Evolutionary conservation across 352 stramenopile genomes (phyloP).

Genomic region (Pythium phragmitis): DNA sequence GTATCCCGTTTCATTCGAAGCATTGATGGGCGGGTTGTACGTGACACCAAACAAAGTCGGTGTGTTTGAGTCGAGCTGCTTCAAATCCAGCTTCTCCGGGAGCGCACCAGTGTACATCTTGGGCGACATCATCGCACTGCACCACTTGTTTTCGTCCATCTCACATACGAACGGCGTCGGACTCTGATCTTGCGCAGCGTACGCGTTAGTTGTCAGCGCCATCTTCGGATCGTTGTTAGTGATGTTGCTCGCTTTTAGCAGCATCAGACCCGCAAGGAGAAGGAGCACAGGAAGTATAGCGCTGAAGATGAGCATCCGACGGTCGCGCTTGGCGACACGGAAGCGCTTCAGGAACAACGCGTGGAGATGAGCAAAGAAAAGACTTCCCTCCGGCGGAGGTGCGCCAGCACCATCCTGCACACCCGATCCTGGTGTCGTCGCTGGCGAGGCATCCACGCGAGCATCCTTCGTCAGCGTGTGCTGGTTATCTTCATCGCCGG

Average conservation of each 20-base stretch:
- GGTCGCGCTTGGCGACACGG: constrained; percentile 86
- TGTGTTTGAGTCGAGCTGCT: constrained; percentile 33
- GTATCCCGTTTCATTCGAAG: constrained; percentile 44
- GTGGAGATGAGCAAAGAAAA: constrained; percentile 81
- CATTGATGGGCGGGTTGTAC: constrained; percentile 51
- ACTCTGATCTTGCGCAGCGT: constrained; percentile 27
- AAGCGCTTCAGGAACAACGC: constrained; percentile 87
- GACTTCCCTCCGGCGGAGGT: constrained; percentile 25
- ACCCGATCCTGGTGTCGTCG: constrained; percentile 5
- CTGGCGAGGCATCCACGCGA: not conserved
- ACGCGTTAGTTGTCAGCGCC: constrained; percentile 38
- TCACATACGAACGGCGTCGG: constrained; percentile 52
- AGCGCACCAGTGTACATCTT: constrained; percentile 37
- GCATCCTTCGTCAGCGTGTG: constrained; percentile 41
- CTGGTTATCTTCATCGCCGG: constrained; percentile 42
- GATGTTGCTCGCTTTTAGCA: constrained; percentile 38
- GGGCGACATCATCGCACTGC: constrained; percentile 35
- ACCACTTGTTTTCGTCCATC: constrained; percentile 34
- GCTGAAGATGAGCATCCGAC: constrained; percentile 75
- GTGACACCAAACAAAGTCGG: constrained; percentile 56
- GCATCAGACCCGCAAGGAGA: constrained; percentile 62
- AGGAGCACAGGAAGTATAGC: constrained; percentile 67
- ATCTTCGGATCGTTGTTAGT: constrained; percentile 36
- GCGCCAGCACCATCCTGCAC: constrained; percentile 16
- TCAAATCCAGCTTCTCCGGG: constrained; percentile 23